Conservation (phyloP, 176 grass and related monocot genomes). For the Ensete glaucum region DNA sequence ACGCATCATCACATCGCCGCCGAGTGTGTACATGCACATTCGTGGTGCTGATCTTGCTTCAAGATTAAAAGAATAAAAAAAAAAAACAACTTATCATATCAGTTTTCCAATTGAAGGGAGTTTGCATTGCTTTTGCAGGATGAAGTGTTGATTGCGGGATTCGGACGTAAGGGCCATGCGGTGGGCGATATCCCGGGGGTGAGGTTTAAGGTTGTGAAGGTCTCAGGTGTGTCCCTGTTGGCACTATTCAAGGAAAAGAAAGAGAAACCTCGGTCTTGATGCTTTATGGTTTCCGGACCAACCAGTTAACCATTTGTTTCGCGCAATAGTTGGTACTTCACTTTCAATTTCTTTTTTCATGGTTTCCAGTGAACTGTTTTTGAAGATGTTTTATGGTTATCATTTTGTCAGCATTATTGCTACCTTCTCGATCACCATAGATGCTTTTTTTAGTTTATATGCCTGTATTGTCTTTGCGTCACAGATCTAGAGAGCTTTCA, state of each 20-base stretch:
- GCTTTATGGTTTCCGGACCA: neutral
- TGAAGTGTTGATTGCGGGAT: constrained; percentile 19
- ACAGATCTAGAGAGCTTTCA: no score
- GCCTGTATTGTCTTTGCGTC: no score
- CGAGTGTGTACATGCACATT: no score
- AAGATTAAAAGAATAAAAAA: no score
- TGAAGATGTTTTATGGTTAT: no score
- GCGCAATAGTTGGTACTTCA: neutral
- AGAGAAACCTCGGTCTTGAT: constrained; percentile 13
- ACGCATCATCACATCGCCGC: no score
- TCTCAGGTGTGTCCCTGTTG: constrained; percentile 13
- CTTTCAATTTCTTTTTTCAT: neutral
- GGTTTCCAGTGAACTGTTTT: no score
- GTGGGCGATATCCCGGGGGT: constrained; percentile 19
- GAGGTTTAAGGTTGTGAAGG: constrained; percentile 20
- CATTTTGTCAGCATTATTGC: no score
- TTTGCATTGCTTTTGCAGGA: neutral
- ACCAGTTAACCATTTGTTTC: neutral
- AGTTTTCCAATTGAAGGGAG: neutral
- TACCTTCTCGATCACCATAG: no score
- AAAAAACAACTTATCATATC: no score
- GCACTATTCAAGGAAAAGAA: constrained; percentile 17
- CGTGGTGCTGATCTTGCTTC: no score
- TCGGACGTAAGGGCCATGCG: constrained; percentile 11
- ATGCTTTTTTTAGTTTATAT: no score